These are phyloP conservation scores for Sporothrix luriei DNA, from an alignment of 2,329 filamentous ascomycete species.

Conservation along the genomic window DNA sequence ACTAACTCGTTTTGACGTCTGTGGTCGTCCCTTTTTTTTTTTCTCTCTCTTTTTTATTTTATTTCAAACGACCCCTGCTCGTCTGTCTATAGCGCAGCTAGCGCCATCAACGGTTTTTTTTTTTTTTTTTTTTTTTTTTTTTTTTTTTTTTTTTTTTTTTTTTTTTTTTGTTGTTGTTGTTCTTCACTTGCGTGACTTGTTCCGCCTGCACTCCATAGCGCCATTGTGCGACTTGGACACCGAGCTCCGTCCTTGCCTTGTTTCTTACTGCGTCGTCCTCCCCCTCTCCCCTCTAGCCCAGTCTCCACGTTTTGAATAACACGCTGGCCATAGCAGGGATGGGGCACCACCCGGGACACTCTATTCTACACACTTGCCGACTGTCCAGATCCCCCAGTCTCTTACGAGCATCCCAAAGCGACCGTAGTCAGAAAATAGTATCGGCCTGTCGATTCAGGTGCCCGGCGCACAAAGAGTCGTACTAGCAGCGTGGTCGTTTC, in stretches of 20 bases:
- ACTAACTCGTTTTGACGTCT: neutral
- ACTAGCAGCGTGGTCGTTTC: too few relatives aligned
- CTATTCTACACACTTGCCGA: neutral
- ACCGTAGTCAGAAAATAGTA: neutral
- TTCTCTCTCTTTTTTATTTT: neutral
- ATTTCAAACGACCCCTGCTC: conserved; percentile 10
- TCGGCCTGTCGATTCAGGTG: neutral
- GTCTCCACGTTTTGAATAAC: neutral
- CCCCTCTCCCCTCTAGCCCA: neutral
- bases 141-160: too few relatives aligned
- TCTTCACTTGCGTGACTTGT: neutral
- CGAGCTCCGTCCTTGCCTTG: neutral
- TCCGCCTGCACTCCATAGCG: neutral
- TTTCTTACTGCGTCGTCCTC: neutral
- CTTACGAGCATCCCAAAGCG: neutral
- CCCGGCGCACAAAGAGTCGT: too few relatives aligned
- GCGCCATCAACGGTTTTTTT: conserved; percentile 5
- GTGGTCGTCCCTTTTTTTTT: neutral
- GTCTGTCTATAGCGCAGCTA: neutral
- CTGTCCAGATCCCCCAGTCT: neutral
- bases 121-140: too few relatives aligned
- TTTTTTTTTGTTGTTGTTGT: too few relatives aligned
- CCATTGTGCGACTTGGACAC: conserved; percentile 1
- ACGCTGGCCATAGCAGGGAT: conserved; percentile 3
- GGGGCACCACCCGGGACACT: neutral